A percentile compares a stretch with the other conserved stretches of the same genome.
phyloP scores from a whole-genome alignment of 2,329 filamentous ascomycete genomes.

The Trichoderma afroharzianum region DNA sequence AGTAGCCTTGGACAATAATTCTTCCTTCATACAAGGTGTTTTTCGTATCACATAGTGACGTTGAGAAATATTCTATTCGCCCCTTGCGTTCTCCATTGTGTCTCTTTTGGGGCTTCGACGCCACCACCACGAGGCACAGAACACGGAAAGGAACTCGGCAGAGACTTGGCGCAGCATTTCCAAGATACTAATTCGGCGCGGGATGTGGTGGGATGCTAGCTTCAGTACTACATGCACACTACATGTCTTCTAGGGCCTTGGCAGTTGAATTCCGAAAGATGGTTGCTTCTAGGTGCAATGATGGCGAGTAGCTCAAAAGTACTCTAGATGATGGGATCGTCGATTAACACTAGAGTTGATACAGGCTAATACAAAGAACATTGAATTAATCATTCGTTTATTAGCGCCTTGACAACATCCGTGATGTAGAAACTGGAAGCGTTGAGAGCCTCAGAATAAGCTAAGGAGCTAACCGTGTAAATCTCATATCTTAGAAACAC shows the following conservation, averaged over 20 bases:
- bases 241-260: not conserved
- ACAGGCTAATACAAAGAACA: not conserved
- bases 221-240: not conserved
- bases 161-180: not conserved
- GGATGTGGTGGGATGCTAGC: not conserved
- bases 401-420: no score
- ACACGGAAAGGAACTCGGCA: not conserved
- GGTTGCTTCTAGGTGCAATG: not conserved
- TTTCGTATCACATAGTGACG: not conserved
- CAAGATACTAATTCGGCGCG: not conserved
- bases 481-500: not conserved
- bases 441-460: not conserved
- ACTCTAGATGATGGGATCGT: not conserved
- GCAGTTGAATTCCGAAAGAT: not conserved
- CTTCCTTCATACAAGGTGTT: not conserved
- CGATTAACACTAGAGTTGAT: not conserved
- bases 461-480: not conserved
- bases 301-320: not conserved
- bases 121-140: not conserved
- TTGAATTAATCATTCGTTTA: not conserved
- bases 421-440: not conserved
- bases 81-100: not conserved
- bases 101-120: not conserved
- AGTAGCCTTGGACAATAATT: not conserved
- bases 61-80: not conserved